phyloP scores from a whole-genome alignment of 805 yeast species.

The Candida silvatica region DNA sequence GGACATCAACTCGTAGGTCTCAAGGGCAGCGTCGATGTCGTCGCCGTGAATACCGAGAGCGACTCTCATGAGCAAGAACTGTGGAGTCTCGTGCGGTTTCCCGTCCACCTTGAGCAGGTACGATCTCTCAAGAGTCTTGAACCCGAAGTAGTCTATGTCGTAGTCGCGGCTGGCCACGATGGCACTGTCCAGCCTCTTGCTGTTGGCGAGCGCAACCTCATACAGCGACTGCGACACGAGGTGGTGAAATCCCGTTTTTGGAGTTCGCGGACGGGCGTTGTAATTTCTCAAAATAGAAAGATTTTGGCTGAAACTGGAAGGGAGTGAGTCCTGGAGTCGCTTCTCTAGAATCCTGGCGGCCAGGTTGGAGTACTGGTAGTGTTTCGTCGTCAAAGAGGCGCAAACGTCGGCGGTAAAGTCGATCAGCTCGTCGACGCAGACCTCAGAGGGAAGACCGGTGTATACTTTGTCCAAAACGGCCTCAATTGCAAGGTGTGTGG shows the following conservation, averaged over 20 bases:
- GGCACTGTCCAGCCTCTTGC: slow-evolving; percentile 56
- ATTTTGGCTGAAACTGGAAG: slow-evolving; percentile 68
- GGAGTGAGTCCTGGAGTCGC: slow-evolving; percentile 77
- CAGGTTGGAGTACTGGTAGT: slow-evolving; percentile 85
- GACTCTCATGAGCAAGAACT: slow-evolving; percentile 83
- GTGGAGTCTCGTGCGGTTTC: slow-evolving; percentile 82
- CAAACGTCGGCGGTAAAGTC: slow-evolving; percentile 79
- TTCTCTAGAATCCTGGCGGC: slow-evolving; percentile 89
- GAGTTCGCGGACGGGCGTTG: no score
- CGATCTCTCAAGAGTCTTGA: slow-evolving; percentile 85
- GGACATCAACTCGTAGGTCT: slow-evolving; percentile 86
- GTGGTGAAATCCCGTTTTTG: slow-evolving; percentile 55
- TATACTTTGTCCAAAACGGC: slow-evolving; percentile 31
- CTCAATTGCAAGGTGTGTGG: not conserved
- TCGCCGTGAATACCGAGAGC: slow-evolving; percentile 82
- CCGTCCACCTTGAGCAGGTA: slow-evolving; percentile 64
- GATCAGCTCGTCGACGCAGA: slow-evolving; percentile 32
- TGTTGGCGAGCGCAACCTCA: slow-evolving; percentile 48
- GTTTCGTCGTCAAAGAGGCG: slow-evolving; percentile 89
- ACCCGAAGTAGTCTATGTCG: slow-evolving; percentile 76
- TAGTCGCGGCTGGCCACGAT: slow-evolving; percentile 69
- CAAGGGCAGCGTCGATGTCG: slow-evolving; percentile 55
- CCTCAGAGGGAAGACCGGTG: slow-evolving; percentile 40
- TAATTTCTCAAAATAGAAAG: slow-evolving; percentile 47
- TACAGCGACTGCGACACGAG: slow-evolving; percentile 56